Evolutionary conservation across 148 eudicot species (phyloP).

Genomic region (Euryodendron excelsum): DNA sequence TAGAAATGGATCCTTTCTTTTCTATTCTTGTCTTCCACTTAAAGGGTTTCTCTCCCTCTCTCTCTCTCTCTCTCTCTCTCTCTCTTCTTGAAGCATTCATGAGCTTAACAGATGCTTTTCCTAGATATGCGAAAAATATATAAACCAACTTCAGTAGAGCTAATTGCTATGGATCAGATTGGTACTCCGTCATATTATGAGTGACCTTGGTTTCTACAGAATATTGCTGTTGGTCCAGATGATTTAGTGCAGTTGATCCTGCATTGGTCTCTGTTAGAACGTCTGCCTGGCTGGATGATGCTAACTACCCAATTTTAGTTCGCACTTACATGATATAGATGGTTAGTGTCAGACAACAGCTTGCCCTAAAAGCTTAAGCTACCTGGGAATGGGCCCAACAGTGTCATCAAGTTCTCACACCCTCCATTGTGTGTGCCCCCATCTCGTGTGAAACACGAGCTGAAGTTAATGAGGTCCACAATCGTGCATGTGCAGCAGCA

Average conservation of each 20-base stretch:
- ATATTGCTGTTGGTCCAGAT: neutral
- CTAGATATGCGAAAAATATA: neutral
- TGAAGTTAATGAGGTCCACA: no score
- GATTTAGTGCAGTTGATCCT: neutral
- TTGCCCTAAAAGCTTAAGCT: neutral
- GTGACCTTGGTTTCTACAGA: neutral
- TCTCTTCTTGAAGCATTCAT: neutral
- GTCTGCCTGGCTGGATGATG: neutral
- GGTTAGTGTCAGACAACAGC: neutral
- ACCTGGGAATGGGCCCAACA: neutral
- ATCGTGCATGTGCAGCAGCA: no score
- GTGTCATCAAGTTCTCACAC: neutral
- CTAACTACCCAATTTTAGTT: neutral
- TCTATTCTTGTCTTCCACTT: neutral
- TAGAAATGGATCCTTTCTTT: constrained; percentile 13
- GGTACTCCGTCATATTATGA: neutral
- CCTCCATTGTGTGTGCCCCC: no score
- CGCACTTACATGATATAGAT: neutral
- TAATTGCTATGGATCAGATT: neutral
- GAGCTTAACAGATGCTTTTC: neutral
- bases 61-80: neutral
- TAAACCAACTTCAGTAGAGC: neutral
- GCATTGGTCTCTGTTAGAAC: neutral
- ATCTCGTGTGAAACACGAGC: no score
- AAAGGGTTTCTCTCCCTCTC: neutral